phyloP scores from a whole-genome alignment of 257 asterid species.

The Buddleja alternifolia region DNA sequence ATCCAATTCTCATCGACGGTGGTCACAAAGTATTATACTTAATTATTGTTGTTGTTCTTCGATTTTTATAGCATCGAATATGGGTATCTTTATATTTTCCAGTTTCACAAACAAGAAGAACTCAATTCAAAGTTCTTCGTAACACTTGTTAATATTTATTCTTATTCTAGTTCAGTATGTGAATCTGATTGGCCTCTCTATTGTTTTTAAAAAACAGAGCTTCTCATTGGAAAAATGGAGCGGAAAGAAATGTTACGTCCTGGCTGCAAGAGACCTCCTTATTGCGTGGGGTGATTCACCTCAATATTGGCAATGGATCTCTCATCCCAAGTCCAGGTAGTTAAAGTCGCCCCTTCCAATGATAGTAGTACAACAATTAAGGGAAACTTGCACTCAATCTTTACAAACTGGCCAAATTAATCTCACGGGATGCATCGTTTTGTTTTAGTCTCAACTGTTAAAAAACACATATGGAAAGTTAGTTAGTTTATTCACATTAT shows the following conservation, averaged over 20 bases:
- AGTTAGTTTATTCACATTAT: too few species aligned
- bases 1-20: slow-evolving; percentile 61
- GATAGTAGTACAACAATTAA: neutral
- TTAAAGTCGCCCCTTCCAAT: neutral
- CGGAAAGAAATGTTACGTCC: slow-evolving; percentile 77
- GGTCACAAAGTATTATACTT: slow-evolving; percentile 60
- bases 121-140: too few species aligned
- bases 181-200: slow-evolving; percentile 30
- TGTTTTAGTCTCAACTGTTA: too few species aligned
- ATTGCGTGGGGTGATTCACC: slow-evolving; percentile 66
- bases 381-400: too few species aligned
- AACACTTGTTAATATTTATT: too few species aligned
- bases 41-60: neutral
- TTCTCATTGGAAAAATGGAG: slow-evolving; percentile 65
- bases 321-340: slow-evolving; percentile 66
- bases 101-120: too few species aligned
- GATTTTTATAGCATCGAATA: neutral
- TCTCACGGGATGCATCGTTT: too few species aligned
- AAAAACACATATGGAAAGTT: too few species aligned
- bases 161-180: neutral
- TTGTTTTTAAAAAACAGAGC: slow-evolving; percentile 53
- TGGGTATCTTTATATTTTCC: too few species aligned
- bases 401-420: too few species aligned
- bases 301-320: slow-evolving; percentile 63
- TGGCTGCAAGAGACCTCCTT: slow-evolving; percentile 64